Evolutionary conservation across 73 alveolate genomes (phyloP), one percentile per base, ranked within the genome.

Genomic region (Diophrys appendiculata): DNA sequence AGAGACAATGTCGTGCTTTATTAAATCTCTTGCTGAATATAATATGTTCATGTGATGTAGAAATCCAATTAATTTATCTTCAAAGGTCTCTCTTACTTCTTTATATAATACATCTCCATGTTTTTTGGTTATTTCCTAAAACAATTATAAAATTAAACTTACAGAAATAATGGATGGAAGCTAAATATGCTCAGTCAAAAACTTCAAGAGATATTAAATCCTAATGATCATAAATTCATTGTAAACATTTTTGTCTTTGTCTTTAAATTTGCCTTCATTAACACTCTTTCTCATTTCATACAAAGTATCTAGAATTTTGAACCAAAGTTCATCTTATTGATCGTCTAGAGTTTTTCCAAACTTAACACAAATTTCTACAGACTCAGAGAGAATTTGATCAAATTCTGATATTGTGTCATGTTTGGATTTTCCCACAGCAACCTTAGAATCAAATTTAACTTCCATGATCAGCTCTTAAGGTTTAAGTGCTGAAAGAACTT

Each of bases 291-390:
- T 60, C 24, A 82, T 25, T 14, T 31, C 26, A 33, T 82, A 82
- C 23, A 82, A 29, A 2, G 65, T n/a, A n/a, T 74, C 77, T 28
- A 73, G 74, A 2, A 81, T 29, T 24, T 27, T 55, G n/a, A 73
- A 72, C 90, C 90, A 82, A 1, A 82, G 71, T 0, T 28, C 34
- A 33, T 82, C 90, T 34, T 74, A 31, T 14, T 73, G 76, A 28
- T 14, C 52, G 26, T 82, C 90, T 0, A 80, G 8, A 23, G 73
- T 33, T 2, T 75, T 29, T 8, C 90, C 90, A 34, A 54, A 72
- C 71, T 82, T 82, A 18, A 24, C 80, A 55, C 90, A 82, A n/a
- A 82, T 82, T 23, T 82, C 33, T 27, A 82, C 27, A 2, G 52
- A 52, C 11, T 82, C 54, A 27, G 34, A 14, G 5, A 82, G 31